Evolutionary conservation across 768 basidiomycete species (phyloP).

Genomic region (Lyophyllum shimeji): DNA sequence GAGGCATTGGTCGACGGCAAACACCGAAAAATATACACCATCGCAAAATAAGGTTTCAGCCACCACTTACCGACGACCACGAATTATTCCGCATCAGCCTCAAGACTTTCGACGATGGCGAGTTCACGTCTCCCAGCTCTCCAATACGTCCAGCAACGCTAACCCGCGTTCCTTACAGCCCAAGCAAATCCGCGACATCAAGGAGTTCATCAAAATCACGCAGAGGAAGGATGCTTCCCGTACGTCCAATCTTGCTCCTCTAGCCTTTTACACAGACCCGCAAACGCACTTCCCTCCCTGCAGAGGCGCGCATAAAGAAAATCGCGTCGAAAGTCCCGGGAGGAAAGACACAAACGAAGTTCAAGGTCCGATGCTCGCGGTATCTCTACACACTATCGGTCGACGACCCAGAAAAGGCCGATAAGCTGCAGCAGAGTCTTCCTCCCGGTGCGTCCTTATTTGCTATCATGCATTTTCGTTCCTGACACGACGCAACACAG

Average conservation of each 20-base stretch:
- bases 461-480: background rate
- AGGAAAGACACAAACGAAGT: constrained; percentile 87
- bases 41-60: constrained; percentile 36
- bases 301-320: constrained; percentile 99
- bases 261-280: background rate
- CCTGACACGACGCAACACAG: constrained; percentile 32
- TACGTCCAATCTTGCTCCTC: constrained; percentile 42
- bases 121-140: constrained; percentile 19
- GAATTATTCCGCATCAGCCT: constrained; percentile 24
- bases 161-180: constrained; percentile 51
- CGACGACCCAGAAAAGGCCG: constrained; percentile 97
- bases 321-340: constrained; percentile 64
- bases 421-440: constrained; percentile 93
- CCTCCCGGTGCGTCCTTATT: constrained; percentile 85
- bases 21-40: constrained; percentile 25
- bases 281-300: background rate
- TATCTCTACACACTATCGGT: constrained; percentile 97
- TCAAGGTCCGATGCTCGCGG: constrained; percentile 96
- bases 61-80: constrained; percentile 22
- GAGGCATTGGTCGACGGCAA: constrained; percentile 13
- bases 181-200: constrained; percentile 98
- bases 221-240: constrained; percentile 96
- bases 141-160: constrained; percentile 4
- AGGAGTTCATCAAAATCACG: constrained; percentile 96
- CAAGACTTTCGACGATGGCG: constrained; percentile 43